phyloP scores from a whole-genome alignment of 192 early-diverging fungal genomes.

The Backusella tuberculispora region DNA sequence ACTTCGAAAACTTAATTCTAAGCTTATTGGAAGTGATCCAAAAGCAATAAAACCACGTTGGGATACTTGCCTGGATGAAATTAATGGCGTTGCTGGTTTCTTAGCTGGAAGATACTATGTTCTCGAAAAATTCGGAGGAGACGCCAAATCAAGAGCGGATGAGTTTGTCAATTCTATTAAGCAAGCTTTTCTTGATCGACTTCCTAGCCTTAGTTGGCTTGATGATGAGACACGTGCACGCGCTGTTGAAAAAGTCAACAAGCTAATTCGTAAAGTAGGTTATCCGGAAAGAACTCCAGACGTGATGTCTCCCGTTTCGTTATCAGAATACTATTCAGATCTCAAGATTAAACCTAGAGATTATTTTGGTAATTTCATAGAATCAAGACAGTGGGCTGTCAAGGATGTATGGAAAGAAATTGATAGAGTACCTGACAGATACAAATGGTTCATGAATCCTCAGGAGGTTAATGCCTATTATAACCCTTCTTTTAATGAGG shows the following conservation, averaged over 20 bases:
- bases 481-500: conserved; percentile 49
- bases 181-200: conserved; percentile 39
- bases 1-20: conserved; percentile 35
- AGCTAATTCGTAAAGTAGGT: conserved; percentile 51
- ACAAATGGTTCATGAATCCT: conserved; percentile 48
- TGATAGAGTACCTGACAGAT: conserved; percentile 34
- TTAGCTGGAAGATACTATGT: conserved; percentile 54
- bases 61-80: conserved; percentile 47
- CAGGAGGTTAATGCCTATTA: conserved; percentile 63
- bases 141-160: conserved; percentile 53
- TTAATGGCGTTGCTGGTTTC: conserved; percentile 40
- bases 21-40: conserved; percentile 51
- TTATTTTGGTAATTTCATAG: conserved; percentile 50
- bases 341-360: conserved; percentile 36
- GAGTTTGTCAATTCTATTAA: conserved; percentile 49
- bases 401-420: conserved; percentile 37
- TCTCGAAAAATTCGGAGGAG: conserved; percentile 46
- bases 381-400: conserved; percentile 17
- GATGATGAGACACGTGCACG: conserved; percentile 45
- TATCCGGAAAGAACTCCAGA: conserved; percentile 45
- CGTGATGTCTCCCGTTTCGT: conserved; percentile 42
- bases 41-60: conserved; percentile 50
- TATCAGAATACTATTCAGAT: conserved; percentile 46
- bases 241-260: conserved; percentile 47
- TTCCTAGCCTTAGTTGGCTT: conserved; percentile 50